Evolutionary conservation across 352 stramenopile species (phyloP), one percentile per base, ranked within the genome.

Genomic region (Plasmopara muralis): DNA sequence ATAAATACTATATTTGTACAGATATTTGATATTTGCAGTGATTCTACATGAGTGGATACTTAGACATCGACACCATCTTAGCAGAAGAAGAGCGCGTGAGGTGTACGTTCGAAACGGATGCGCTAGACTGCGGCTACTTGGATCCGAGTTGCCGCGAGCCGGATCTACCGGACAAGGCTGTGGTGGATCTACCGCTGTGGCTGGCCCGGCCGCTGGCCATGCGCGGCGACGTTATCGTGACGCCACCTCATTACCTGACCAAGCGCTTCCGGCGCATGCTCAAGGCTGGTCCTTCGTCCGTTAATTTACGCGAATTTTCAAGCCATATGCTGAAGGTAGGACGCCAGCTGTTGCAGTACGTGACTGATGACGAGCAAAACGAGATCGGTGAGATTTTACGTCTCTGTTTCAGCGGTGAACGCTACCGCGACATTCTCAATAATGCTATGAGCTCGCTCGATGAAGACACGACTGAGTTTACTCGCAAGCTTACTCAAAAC

Each of bases 401-500:
- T 0, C 62, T 90, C 31, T 77, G 76, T 15, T 89, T 86, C 44
- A 72, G 77, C 41, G 80, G 83, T 20, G 80, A 93, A 55, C 74
- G 83, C 13, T 93, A 87, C 63, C 72, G 77, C 33, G 65, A 72
- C 29, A 69, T 93, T 16, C 65, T 93, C 49, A 89, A 93, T 67
- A 87, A 91, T 53, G 74, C 77, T 25, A 89, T 91, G 83, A 89
- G 82, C 63, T 73, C 80, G 39, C 55, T 89, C 63, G 66, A 89
- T 46, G 80, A 90, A 61, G 83, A 93, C 70, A 89, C 77, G 49
- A 89, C 81, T 47, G 81, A 89, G 68, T 87, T 92, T 49, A 92
- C 79, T 37, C 63, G 74, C 33, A 80, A 81, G 35, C 74, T 89
- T 13, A 87, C 74, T 0, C 68, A 83, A 37, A 67, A 76, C 50